Conservation (phyloP, 176 grass and related monocot species). For the Oryza meridionalis region DNA sequence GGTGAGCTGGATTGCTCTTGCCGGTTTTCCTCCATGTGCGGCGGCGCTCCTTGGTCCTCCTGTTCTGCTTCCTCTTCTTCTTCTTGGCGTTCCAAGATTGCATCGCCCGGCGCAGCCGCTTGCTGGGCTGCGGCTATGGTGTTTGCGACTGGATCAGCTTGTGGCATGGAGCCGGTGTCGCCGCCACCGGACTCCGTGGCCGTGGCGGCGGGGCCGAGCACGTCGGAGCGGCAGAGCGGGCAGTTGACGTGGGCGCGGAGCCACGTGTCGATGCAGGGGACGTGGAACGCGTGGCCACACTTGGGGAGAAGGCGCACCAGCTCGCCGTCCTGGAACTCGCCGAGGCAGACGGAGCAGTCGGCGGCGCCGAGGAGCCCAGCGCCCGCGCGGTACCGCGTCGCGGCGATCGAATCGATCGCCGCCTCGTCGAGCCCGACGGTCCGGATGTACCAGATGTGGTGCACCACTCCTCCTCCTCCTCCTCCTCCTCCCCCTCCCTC, state of each 20-base stretch:
- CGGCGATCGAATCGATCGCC: conserved; percentile 60
- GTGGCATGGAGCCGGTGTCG: not conserved
- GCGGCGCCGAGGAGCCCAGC: conserved; percentile 39
- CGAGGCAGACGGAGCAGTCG: conserved; percentile 89
- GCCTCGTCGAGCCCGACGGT: conserved; percentile 76
- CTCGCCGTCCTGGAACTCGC: conserved; percentile 73
- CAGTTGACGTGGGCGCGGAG: conserved; percentile 77
- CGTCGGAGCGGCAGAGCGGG: conserved; percentile 74
- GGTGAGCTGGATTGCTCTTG: conserved; percentile 4
- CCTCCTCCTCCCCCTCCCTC: not conserved
- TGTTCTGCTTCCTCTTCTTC: not conserved
- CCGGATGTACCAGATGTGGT: conserved; percentile 81
- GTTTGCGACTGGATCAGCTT: conserved; percentile 18
- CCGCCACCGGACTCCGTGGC: not conserved
- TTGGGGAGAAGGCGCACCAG: conserved; percentile 74
- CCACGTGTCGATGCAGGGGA: conserved; percentile 84
- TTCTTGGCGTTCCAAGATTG: conserved; percentile 15
- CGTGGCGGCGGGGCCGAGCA: conserved; percentile 41
- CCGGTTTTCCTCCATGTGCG: not conserved
- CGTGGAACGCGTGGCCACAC: conserved; percentile 77
- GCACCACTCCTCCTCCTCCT: conserved; percentile 45
- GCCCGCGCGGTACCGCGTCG: conserved; percentile 46
- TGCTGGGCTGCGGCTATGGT: conserved; percentile 17
- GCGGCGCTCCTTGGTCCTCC: not conserved
- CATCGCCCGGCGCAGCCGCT: not conserved